Evolutionary conservation across 2,329 filamentous ascomycete species (phyloP).

Genomic region (Pseudonectria buxi): DNA sequence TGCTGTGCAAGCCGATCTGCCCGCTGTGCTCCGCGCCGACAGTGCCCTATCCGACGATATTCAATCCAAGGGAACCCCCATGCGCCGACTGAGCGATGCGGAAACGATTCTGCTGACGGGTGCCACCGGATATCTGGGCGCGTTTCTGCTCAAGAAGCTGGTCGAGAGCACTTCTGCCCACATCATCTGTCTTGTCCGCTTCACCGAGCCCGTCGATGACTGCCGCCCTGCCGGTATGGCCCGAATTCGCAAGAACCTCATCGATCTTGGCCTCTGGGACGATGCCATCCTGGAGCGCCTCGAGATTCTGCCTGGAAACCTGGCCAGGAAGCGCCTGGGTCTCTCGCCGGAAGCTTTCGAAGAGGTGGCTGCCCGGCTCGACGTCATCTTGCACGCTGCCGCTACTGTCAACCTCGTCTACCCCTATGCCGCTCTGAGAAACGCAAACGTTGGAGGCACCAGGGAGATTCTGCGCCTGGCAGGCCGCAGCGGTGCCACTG

Average conservation of each 20-base stretch:
- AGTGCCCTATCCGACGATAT: slow-evolving; percentile 65
- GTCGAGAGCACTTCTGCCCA: slow-evolving; percentile 61
- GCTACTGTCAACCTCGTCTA: slow-evolving; percentile 78
- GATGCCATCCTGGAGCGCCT: slow-evolving; percentile 73
- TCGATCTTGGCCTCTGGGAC: slow-evolving; percentile 73
- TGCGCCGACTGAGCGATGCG: slow-evolving; percentile 56
- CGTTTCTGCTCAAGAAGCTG: slow-evolving; percentile 64
- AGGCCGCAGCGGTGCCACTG: slow-evolving; percentile 57
- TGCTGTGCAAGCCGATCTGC: slow-evolving; percentile 68
- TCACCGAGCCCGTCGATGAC: slow-evolving; percentile 58
- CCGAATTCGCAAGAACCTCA: slow-evolving; percentile 65
- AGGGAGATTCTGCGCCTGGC: slow-evolving; percentile 68
- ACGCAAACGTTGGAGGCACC: slow-evolving; percentile 73
- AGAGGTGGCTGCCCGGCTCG: slow-evolving; percentile 54
- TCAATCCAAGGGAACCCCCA: slow-evolving; percentile 44
- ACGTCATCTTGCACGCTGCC: slow-evolving; percentile 71
- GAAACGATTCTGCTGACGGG: slow-evolving; percentile 67
- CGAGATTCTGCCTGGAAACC: slow-evolving; percentile 66
- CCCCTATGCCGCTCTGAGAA: slow-evolving; percentile 68
- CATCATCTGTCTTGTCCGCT: slow-evolving; percentile 68
- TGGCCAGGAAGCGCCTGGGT: slow-evolving; percentile 62
- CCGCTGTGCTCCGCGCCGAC: slow-evolving; percentile 61
- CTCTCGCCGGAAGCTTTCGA: slow-evolving; percentile 59
- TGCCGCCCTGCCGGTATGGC: slow-evolving; percentile 62
- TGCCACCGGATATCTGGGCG: slow-evolving; percentile 69